phyloP scores from a whole-genome alignment of 2,329 filamentous ascomycete genomes.

The Cytospora piceicola region DNA sequence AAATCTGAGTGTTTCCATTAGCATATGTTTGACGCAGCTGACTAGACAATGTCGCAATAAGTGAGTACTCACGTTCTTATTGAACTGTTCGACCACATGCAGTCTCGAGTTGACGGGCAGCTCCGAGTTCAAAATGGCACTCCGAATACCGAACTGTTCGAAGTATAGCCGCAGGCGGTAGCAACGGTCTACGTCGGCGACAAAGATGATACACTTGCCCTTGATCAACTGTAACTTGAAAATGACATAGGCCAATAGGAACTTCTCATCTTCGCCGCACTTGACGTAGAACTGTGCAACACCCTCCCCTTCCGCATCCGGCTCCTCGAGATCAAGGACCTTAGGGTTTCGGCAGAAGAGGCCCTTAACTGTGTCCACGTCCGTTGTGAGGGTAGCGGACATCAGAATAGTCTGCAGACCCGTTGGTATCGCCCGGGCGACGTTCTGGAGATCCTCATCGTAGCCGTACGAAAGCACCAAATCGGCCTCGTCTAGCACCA shows the following conservation, averaged over 20 bases:
- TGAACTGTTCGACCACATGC: conserved; percentile 97
- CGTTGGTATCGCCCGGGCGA: conserved; percentile 78
- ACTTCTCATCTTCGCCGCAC: conserved; percentile 97
- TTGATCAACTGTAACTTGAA: conserved; percentile 94
- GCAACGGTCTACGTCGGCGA: conserved; percentile 82
- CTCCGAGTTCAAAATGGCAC: conserved; percentile 92
- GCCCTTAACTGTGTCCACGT: conserved; percentile 82
- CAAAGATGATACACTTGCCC: conserved; percentile 77
- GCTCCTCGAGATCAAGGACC: conserved; percentile 80
- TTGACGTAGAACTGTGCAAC: conserved; percentile 88
- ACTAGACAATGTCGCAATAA: too few relatives aligned
- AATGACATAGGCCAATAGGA: conserved; percentile 88
- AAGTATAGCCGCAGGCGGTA: conserved; percentile 94
- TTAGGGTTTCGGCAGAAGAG: conserved; percentile 84
- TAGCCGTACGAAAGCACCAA: conserved; percentile 93
- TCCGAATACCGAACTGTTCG: conserved; percentile 94
- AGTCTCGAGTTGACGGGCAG: conserved; percentile 90
- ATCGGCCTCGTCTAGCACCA: conserved; percentile 95
- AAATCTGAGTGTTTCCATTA: conserved; percentile 46
- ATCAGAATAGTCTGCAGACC: conserved; percentile 90
- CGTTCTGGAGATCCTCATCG: conserved; percentile 81
- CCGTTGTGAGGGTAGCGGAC: conserved; percentile 87
- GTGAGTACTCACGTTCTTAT: conserved; percentile 68
- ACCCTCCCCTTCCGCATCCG: conserved; percentile 74
- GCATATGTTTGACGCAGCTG: background rate